Evolutionary conservation across 2,329 filamentous ascomycete genomes (phyloP).

Genomic region (Neopestalotiopsis sp.): DNA sequence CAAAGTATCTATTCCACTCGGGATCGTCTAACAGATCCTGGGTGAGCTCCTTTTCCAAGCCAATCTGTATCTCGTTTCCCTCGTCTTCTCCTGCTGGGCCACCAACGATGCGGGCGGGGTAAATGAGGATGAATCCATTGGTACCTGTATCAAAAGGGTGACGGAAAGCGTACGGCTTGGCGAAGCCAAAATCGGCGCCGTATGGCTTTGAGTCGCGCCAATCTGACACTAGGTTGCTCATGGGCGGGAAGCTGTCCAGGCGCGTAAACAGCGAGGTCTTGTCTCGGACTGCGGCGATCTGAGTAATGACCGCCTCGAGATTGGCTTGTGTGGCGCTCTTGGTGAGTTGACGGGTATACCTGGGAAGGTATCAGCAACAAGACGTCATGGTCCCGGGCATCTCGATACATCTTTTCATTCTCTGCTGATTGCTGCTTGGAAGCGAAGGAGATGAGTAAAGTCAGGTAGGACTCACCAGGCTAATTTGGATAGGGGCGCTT

Average conservation of each 20-base stretch:
- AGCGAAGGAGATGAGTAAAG: background rate
- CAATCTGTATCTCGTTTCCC: slow-evolving; percentile 27
- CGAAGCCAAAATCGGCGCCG: slow-evolving; percentile 28
- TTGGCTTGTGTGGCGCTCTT: slow-evolving; percentile 14
- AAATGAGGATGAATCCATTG: slow-evolving; percentile 24
- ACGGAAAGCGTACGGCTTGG: slow-evolving; percentile 23
- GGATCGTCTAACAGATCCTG: slow-evolving; percentile 24
- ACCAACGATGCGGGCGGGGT: slow-evolving; percentile 23
- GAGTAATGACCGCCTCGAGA: background rate
- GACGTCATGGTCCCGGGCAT: too few species aligned
- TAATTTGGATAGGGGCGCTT: slow-evolving; percentile 23
- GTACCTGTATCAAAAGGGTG: slow-evolving; percentile 25
- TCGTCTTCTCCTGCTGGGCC: slow-evolving; percentile 22
- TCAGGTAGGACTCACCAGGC: background rate
- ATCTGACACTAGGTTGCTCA: background rate
- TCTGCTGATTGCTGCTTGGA: background rate
- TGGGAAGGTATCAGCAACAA: background rate
- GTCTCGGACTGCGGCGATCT: slow-evolving; percentile 5
- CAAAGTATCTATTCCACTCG: slow-evolving; percentile 28
- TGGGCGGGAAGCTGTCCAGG: slow-evolving; percentile 4
- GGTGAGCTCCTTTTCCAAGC: slow-evolving; percentile 25
- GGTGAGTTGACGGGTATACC: slow-evolving; percentile 3
- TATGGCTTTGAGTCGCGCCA: slow-evolving; percentile 13
- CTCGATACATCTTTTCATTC: too few species aligned
- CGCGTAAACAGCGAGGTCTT: background rate